Conservation (phyloP, 176 grass and related monocot genomes). For the Cenchrus fungigraminus region DNA sequence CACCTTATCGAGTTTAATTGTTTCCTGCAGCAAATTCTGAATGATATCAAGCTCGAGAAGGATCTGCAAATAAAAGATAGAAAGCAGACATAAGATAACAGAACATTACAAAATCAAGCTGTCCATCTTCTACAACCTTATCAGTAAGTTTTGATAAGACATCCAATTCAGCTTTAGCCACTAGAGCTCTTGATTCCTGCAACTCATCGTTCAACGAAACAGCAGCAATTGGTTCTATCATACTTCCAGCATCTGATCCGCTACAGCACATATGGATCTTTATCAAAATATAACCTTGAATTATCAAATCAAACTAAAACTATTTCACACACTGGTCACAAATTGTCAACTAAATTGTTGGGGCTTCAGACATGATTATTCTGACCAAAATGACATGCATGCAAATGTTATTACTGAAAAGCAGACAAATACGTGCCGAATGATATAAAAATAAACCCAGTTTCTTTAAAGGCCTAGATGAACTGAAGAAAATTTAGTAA, state of each 20-base stretch:
- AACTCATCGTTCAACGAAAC: constrained; percentile 78
- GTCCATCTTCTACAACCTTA: constrained; percentile 58
- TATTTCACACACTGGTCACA: constrained; percentile 7
- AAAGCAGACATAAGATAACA: constrained; percentile 31
- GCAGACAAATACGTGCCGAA: neutral
- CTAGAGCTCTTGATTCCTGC: constrained; percentile 62
- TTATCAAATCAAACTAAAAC: constrained; percentile 25
- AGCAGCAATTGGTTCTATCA: constrained; percentile 78
- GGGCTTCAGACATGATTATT: neutral
- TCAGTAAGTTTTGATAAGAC: constrained; percentile 73
- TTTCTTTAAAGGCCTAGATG: neutral
- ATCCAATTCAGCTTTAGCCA: constrained; percentile 68
- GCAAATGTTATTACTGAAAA: neutral
- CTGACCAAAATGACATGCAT: constrained; percentile 2
- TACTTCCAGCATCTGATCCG: constrained; percentile 65
- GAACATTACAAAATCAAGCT: constrained; percentile 34
- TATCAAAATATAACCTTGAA: constrained; percentile 28
- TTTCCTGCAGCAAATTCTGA: constrained; percentile 57
- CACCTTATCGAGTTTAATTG: constrained; percentile 67
- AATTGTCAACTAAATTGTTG: neutral
- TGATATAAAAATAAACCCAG: neutral
- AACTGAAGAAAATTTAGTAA: constrained; percentile 9
- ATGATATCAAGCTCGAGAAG: constrained; percentile 69
- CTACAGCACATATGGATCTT: constrained; percentile 44
- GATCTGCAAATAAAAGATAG: constrained; percentile 53